Evolutionary conservation across 768 basidiomycete genomes (phyloP).

Genomic region (Mycena sanguinolenta): DNA sequence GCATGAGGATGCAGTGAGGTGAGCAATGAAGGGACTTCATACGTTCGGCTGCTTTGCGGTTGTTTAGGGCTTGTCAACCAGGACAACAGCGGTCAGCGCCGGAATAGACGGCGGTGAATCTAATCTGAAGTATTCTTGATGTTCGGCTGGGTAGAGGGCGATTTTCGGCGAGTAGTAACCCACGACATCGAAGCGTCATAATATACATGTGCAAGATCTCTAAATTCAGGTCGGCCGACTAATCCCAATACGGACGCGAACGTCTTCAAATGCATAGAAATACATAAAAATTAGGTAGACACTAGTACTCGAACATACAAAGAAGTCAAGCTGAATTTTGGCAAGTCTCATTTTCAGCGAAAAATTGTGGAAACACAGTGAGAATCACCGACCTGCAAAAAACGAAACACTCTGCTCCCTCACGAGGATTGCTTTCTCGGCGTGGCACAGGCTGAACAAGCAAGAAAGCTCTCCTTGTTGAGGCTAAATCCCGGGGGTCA

Average conservation of each 20-base stretch:
- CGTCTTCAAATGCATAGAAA: too few species aligned
- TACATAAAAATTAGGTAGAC: too few species aligned
- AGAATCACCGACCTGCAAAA: neutral
- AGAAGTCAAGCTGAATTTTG: too few species aligned
- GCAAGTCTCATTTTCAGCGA: neutral
- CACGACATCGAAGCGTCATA: neutral
- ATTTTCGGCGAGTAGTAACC: neutral
- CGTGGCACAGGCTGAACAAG: constrained; percentile 74
- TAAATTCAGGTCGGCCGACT: neutral
- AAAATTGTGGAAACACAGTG: neutral
- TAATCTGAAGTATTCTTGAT: too few species aligned
- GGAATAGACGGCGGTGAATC: neutral
- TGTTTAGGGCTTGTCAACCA: neutral
- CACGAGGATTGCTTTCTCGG: constrained; percentile 1
- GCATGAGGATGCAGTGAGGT: constrained; percentile 24
- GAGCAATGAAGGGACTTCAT: neutral
- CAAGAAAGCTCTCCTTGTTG: constrained; percentile 67
- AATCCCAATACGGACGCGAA: too few species aligned
- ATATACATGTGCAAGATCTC: neutral
- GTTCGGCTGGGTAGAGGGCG: neutral
- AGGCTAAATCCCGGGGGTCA: constrained; percentile 50
- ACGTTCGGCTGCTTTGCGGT: neutral
- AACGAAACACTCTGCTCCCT: neutral
- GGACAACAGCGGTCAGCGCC: neutral
- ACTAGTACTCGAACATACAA: neutral